Conservation (phyloP, 1,284 basidiomycete genomes). For the Tylopilus orsonianus region DNA sequence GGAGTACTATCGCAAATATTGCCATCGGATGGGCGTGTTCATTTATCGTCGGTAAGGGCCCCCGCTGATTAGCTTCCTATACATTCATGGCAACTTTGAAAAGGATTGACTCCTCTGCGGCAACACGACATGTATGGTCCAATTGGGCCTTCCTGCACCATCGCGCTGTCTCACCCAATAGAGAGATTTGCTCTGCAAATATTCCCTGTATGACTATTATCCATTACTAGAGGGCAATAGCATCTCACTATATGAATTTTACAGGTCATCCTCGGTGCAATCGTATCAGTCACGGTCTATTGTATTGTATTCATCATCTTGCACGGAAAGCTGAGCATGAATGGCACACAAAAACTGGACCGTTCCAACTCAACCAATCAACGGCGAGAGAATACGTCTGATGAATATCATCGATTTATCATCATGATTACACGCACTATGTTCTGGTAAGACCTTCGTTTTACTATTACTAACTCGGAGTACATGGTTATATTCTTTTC, state of each 20-base stretch:
- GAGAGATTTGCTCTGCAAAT: conserved; percentile 53
- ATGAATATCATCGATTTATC: conserved; percentile 60
- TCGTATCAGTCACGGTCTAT: conserved; percentile 56
- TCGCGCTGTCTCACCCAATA: conserved; percentile 42
- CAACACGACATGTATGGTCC: conserved; percentile 51
- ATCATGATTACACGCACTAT: conserved; percentile 58
- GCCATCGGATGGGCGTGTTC: conserved; percentile 55
- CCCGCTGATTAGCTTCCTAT: not conserved
- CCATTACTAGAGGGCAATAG: not conserved
- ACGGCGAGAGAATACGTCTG: conserved; percentile 43
- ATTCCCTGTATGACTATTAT: conserved; percentile 49
- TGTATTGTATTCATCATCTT: conserved; percentile 57
- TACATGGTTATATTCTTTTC: conserved; percentile 8
- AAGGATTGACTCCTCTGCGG: conserved; percentile 45
- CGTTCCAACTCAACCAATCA: conserved; percentile 49
- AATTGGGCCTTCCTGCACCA: conserved; percentile 51
- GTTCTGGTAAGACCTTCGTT: conserved; percentile 54
- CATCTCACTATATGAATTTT: conserved; percentile 6
- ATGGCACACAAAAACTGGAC: conserved; percentile 46
- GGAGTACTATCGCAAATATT: conserved; percentile 46
- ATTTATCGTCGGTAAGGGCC: conserved; percentile 44
- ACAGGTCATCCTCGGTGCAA: conserved; percentile 57
- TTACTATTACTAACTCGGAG: conserved; percentile 6
- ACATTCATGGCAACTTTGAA: conserved; percentile 11
- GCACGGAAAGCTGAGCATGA: conserved; percentile 48